Evolutionary conservation across 2,329 filamentous ascomycete genomes (phyloP).

Genomic region (Stemphylium beticola): DNA sequence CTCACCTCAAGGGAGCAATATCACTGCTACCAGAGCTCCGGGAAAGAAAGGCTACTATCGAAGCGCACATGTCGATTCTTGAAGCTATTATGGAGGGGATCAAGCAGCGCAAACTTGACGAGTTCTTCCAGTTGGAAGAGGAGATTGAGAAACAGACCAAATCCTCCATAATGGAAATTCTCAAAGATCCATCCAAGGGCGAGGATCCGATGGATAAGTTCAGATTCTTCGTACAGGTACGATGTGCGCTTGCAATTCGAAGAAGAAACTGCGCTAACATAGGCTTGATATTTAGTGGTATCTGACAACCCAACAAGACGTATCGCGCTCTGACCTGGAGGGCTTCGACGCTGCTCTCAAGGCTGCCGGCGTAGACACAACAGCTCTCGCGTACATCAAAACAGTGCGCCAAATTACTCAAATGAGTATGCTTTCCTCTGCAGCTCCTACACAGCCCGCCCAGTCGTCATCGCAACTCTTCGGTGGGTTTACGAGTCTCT

Average conservation of each 20-base stretch:
- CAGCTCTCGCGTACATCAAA: slow-evolving; percentile 79
- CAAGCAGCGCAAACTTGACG: slow-evolving; percentile 80
- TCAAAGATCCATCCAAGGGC: slow-evolving; percentile 82
- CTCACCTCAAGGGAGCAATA: slow-evolving; percentile 95
- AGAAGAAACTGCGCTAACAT: background rate
- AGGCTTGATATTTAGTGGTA: slow-evolving; percentile 77
- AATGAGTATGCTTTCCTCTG: slow-evolving; percentile 96
- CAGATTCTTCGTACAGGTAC: slow-evolving; percentile 68
- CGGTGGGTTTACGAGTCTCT: slow-evolving; percentile 89
- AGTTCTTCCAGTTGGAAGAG: slow-evolving; percentile 95
- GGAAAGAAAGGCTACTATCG: slow-evolving; percentile 81
- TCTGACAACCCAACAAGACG: slow-evolving; percentile 87
- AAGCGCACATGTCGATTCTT: slow-evolving; percentile 91
- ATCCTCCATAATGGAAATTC: slow-evolving; percentile 72
- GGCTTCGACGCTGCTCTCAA: slow-evolving; percentile 85
- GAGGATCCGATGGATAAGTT: slow-evolving; percentile 87
- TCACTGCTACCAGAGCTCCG: slow-evolving; percentile 88
- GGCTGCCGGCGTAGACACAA: slow-evolving; percentile 75
- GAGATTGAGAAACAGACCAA: slow-evolving; percentile 86
- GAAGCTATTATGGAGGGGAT: slow-evolving; percentile 53
- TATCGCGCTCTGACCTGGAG: slow-evolving; percentile 80
- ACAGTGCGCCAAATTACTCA: slow-evolving; percentile 89
- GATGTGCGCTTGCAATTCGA: background rate
- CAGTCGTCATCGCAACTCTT: slow-evolving; percentile 77
- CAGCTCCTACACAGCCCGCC: slow-evolving; percentile 70